Base-by-base conservation (phyloP, 2,329 filamentous ascomycete species). In the Xylaria sp. region DNA sequence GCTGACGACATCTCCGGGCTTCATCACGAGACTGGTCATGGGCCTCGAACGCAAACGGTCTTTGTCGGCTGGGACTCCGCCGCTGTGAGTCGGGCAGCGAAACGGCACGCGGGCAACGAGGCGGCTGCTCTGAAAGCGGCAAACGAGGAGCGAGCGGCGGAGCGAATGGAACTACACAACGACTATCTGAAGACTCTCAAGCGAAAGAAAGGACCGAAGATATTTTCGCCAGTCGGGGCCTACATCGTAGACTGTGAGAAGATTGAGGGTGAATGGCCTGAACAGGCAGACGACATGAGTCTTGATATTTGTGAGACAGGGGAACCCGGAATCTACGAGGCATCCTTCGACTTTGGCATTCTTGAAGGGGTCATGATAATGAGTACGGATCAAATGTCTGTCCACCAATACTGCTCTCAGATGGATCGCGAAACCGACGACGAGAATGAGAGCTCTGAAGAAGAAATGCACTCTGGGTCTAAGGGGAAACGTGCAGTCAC, bases 331-430 rank as follows among this genome's bases (percentile, higher is more conserved):
- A 65, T 80, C 57, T 80, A 74, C 69, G 69, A 76, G 65, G 77
- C 69, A 46, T 70, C 73, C 18, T 78, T 80, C 55, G 70, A 80
- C 64, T 78, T 79, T 66, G 74, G 79, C 20, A 65, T 77, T 31
- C 41, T 79, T 4, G 69, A 78, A 31, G 77, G 78, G 46, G 70
- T 77, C 25, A 78, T 79, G 75, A 63, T 78, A 3, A 57, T 78
- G 15, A 73, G 75, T 2, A 67, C 67, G 25, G 72, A 77, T 63
- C 67, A 77, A 66, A 66, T 70, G 34, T 59, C 67, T 44, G 58
- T 80, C 10, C 66, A 76, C 12, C 54, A 55, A 58, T 76, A 28
- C 28, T 28, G 28, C 28, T 28, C 28, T 28, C 3, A 28, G 28
- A 28, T 28, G 28, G 28, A 73, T 31, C 23, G 23, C 18, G 41